Base-by-base conservation (phyloP, 2,329 filamentous ascomycete species). In the Calonectria pteridis region DNA sequence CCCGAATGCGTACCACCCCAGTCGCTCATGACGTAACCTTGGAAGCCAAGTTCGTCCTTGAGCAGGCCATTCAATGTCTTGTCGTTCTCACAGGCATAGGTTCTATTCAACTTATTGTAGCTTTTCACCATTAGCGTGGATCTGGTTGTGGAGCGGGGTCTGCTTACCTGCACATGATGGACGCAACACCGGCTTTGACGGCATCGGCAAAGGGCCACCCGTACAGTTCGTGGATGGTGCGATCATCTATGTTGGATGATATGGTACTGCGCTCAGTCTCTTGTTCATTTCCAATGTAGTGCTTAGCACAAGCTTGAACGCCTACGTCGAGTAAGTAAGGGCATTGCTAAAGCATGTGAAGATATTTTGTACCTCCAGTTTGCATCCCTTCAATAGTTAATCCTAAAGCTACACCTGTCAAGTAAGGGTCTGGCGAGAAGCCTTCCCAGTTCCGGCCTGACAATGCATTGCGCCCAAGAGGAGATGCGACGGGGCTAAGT, bases 161-260 rank as follows among this genome's bases (percentile, higher is more conserved):
- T 3, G 26, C 55, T 28, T 40, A 59, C 55, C 55, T 81, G 81
- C 86, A 87, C 86, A 88, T 88, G 69, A 87, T 69, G 26, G 76
- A 77, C 23, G 80, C 76, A 28, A 79, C 79, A 18, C 78, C 76
- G 6, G 82, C 80, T 63, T 72, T 75, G 68, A 80, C 75, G n/a
- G 80, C 77, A 67, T 81, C 74, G 31, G 78, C 79, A 40, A 81
- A 81, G 6, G 79, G 80, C 79, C 79, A 81, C 46, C 80, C 77
- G 70, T 81, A 81, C n/a, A 79, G 71, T 58, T 91, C 90, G 78
- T 92, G 90, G 66, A 91, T 83, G 3, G 90, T 89, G 9, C 90
- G 84, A 80, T 92, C 91, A 68, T 90, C 88, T 16, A 90, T 87
- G 75, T 91, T 90, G 33, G 49, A 43, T 23, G 59, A 64, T 16